Percentiles rank a stretch among this genome's conserved stretches.
These are phyloP conservation scores for Metschnikowia chrysomelidarum DNA, from an alignment of 805 yeast species.

Conservation along the genomic window DNA sequence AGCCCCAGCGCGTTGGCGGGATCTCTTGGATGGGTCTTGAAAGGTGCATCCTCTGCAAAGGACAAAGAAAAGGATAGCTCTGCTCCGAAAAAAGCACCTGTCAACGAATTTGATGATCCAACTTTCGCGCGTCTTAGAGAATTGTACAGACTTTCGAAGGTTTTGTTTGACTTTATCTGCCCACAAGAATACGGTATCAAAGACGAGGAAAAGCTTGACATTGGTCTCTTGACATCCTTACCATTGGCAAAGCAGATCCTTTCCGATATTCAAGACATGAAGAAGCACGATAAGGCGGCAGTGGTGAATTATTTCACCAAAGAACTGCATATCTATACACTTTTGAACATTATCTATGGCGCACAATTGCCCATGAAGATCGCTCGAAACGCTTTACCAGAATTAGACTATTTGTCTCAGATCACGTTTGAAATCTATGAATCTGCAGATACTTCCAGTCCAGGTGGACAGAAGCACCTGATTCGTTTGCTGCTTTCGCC, in stretches of 20 bases:
- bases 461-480: conserved; percentile 78
- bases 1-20: conserved; percentile 49
- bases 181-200: conserved; percentile 99
- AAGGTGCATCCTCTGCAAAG: conserved; percentile 32
- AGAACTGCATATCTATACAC: conserved; percentile 94
- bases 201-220: conserved; percentile 91
- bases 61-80: conserved; percentile 16
- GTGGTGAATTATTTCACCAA: conserved; percentile 91
- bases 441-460: conserved; percentile 56
- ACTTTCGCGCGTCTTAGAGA: conserved; percentile 81
- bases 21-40: conserved; percentile 71
- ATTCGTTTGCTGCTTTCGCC: conserved; percentile 91
- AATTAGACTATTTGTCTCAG: conserved; percentile 91
- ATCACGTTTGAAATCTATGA: conserved; percentile 93
- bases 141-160: conserved; percentile 84
- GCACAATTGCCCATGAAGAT: conserved; percentile 93
- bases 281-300: conserved; percentile 75
- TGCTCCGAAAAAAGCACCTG: conserved; percentile 18
- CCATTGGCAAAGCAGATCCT: conserved; percentile 90
- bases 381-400: conserved; percentile 93
- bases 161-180: conserved; percentile 92
- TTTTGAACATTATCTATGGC: conserved; percentile 86
- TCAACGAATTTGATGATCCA: conserved; percentile 68
- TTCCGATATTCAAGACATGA: conserved; percentile 75
- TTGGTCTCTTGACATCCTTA: conserved; percentile 89